Base-by-base conservation (phyloP, 2,329 filamentous ascomycete species). In the Fusarium pininemorale region DNA sequence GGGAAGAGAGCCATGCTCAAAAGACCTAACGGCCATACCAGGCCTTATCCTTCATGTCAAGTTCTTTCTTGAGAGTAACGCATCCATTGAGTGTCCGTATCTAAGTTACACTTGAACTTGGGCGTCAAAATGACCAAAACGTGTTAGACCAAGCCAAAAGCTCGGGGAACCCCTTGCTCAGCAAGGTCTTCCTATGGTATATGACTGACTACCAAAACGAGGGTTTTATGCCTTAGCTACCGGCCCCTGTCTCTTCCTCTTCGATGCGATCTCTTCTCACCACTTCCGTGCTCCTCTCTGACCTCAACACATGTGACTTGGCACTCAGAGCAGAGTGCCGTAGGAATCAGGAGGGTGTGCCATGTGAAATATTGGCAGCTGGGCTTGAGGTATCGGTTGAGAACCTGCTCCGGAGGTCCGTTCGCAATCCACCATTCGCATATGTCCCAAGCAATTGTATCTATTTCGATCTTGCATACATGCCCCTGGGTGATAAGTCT, bases 401-500 rank as follows among this genome's bases (percentile, higher is more conserved):
- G 64, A 8, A 79, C 77, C 24, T 77, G 75, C n/a, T 79, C 75
- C 37, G 76, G 66, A 4, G 77, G 77, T 11, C 77, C 77, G 35
- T 79, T 72, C 26, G 63, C 53, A 47, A 79, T 69, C 77, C 77
- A 79, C 76, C 76, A 78, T 20, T 74, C 66, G 63, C 77, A 79
- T 10, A 78, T 77, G 7, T 78, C 69, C 77, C 77, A 79, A 8
- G 66, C 68, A 32, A 72, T 63, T n/a, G 67, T 74, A 41, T 75
- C 75, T 16, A 75, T 39, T 44, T 79, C 75, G 28, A 79, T 69
- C 13, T 47, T 47, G 18, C 58, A 54, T 18, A 79, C 68, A 30
- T 79, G 77, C 12, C 77, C 77, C 44, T 68, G 62, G 16, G 56
- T 68, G n/a, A 75, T 50, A 32, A 64, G 60, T 20, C 70, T 74